Conservation (phyloP, 179 eudicot species). For the Beta macrorhiza region DNA sequence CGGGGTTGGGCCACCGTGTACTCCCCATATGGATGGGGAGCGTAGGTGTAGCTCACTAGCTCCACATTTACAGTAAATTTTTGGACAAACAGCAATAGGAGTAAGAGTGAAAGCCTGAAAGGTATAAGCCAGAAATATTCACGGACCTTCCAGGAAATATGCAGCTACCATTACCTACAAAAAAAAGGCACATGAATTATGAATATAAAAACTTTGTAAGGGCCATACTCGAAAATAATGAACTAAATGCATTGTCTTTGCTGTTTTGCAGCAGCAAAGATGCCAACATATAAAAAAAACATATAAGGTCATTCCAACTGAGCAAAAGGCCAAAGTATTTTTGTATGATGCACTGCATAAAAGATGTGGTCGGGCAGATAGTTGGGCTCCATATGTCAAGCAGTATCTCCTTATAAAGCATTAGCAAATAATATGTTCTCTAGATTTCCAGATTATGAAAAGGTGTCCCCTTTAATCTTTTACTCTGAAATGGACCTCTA, state of each 20-base stretch:
- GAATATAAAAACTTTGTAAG: slow-evolving; percentile 18
- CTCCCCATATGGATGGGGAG: too few species aligned
- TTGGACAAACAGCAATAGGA: slow-evolving; percentile 10
- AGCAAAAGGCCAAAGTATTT: slow-evolving; percentile 25
- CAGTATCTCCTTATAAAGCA: slow-evolving; percentile 19
- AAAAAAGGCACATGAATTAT: slow-evolving; percentile 30
- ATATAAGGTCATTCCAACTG: slow-evolving; percentile 16
- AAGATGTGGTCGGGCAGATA: slow-evolving; percentile 17
- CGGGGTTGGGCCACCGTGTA: too few species aligned
- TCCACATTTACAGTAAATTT: too few species aligned
- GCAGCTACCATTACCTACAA: slow-evolving; percentile 81
- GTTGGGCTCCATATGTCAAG: slow-evolving; percentile 24
- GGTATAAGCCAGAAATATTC: not conserved
- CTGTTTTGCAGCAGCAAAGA: slow-evolving; percentile 10
- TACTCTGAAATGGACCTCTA: not conserved
- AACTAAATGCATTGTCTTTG: slow-evolving; percentile 7
- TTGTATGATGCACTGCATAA: slow-evolving; percentile 22
- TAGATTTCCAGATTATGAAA: slow-evolving; percentile 10
- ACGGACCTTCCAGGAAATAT: slow-evolving; percentile 85
- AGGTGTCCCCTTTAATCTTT: slow-evolving; percentile 18
- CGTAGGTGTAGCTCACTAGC: too few species aligned
- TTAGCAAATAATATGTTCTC: slow-evolving; percentile 2
- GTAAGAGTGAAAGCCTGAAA: not conserved
- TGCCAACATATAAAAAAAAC: slow-evolving; percentile 25
- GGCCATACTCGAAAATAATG: not conserved